Evolutionary conservation across 2,329 filamentous ascomycete species (phyloP).

Genomic region (Massarina eburnea): DNA sequence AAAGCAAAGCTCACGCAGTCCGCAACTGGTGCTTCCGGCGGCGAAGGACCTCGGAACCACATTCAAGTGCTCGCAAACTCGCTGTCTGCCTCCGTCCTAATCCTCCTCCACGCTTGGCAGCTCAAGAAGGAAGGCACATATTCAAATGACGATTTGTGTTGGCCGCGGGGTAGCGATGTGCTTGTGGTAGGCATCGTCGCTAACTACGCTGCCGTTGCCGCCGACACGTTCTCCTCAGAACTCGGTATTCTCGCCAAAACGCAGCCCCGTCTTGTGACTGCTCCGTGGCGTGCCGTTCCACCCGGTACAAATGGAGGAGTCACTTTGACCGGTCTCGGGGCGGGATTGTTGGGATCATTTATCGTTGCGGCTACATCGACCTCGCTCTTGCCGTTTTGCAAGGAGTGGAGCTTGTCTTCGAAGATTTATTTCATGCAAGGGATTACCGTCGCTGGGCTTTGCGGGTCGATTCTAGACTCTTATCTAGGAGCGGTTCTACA

Average conservation of each 20-base stretch:
- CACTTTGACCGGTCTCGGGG: slow-evolving; percentile 70
- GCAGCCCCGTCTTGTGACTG: slow-evolving; percentile 83
- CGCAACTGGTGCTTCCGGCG: slow-evolving; percentile 70
- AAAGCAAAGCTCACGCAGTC: slow-evolving; percentile 82
- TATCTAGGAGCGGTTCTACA: slow-evolving; percentile 83
- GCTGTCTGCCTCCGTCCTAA: slow-evolving; percentile 69
- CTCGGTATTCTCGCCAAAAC: slow-evolving; percentile 82
- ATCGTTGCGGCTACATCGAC: slow-evolving; percentile 68
- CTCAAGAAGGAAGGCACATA: slow-evolving; percentile 42
- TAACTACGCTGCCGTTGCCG: slow-evolving; percentile 88
- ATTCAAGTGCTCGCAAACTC: slow-evolving; percentile 92
- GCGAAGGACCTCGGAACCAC: slow-evolving; percentile 81
- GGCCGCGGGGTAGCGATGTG: slow-evolving; percentile 40
- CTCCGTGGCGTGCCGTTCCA: slow-evolving; percentile 76
- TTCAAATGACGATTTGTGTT: slow-evolving; percentile 41
- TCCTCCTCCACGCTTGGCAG: slow-evolving; percentile 53
- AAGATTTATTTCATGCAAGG: slow-evolving; percentile 48
- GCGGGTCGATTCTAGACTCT: slow-evolving; percentile 85
- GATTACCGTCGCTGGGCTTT: slow-evolving; percentile 70
- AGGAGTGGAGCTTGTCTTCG: slow-evolving; percentile 28
- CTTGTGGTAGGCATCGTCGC: slow-evolving; percentile 53
- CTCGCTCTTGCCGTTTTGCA: slow-evolving; percentile 70
- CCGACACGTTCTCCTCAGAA: slow-evolving; percentile 94
- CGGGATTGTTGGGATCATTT: slow-evolving; percentile 73
- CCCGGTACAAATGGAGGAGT: slow-evolving; percentile 94